Conservation (phyloP, 2,329 filamentous ascomycete species). For the Ophiosphaerella herpotricha region DNA sequence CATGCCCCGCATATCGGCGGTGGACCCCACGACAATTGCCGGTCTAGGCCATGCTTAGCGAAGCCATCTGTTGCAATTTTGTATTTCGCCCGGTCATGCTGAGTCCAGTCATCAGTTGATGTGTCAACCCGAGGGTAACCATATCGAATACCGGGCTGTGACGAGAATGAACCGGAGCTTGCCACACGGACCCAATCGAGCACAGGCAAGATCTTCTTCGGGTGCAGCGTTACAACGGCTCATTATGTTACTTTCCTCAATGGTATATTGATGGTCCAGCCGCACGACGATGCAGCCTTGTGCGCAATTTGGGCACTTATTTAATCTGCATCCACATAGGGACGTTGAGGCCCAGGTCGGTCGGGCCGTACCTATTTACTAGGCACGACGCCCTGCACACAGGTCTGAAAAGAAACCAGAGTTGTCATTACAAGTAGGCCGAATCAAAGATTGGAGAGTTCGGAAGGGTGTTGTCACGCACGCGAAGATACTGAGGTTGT, state of each 20-base stretch:
- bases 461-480: no score
- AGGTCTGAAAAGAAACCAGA: no score
- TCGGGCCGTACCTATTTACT: no score
- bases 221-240: constrained; percentile 17
- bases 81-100: neutral
- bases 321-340: constrained; percentile 10
- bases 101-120: neutral
- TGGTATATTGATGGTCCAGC: constrained; percentile 15
- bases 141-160: no score
- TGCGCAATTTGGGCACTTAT: constrained; percentile 6
- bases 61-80: neutral
- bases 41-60: neutral
- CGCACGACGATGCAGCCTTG: constrained; percentile 6
- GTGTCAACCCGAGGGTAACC: no score
- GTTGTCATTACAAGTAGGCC: no score
- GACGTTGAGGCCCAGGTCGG: constrained; percentile 3
- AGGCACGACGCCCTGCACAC: neutral
- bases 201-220: neutral
- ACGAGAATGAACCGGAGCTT: no score
- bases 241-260: constrained; percentile 12
- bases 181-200: neutral
- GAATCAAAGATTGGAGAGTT: no score
- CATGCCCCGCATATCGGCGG: constrained; percentile 11
- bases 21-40: constrained; percentile 1
- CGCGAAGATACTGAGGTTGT: no score